Base-by-base conservation (phyloP, 2,329 filamentous ascomycete genomes). In the Paecilomyces sp. region DNA sequence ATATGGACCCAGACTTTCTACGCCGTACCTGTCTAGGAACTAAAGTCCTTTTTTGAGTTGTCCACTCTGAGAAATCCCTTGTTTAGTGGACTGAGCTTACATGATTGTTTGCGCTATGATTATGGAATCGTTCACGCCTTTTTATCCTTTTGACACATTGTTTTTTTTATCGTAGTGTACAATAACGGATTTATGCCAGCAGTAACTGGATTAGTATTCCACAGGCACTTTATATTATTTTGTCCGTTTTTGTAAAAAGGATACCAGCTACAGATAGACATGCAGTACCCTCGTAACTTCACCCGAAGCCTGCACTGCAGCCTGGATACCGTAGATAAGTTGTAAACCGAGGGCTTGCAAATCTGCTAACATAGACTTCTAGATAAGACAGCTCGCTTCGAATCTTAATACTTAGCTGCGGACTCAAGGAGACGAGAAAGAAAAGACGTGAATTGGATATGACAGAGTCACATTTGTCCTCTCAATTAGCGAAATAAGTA, bases 391-490 rank as follows among this genome's bases (percentile, higher is more conserved):
- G 9, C n/a, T 47, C 18, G n/a, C 41, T 47, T 22, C 15, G 15
- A 47, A 8, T 47, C 41, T 47, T 47, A 18, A 18, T 9, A 47
- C 41, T 47, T 15, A 47, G 18, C 41, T 47, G n/a, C 41, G 8
- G 8, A 47, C 41, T 47, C 18, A 47, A 18, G 8, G 41, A 47
- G 5, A 9, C n/a, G 6, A 47, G 6, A 18, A 47, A 15, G 41
- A 18, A 47, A 47, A 22, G 41, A 47, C 41, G 18, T 47, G 41
- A 47, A 47, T 47, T 28, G 41, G 41, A 22, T 47, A 47, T 47
- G 41, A 47, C 15, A 18, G n/a, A 47, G 41, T 47, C 41, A 47
- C 41, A 76, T 25, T 83, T 80, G 72, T 73, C 83, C 60, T 63
- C 61, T 67, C 57, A 62, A 72, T 70, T 70, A 74, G 68, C 63